Base-by-base conservation (phyloP, 1,139 yeast genomes). In the Pichia sp. region DNA sequence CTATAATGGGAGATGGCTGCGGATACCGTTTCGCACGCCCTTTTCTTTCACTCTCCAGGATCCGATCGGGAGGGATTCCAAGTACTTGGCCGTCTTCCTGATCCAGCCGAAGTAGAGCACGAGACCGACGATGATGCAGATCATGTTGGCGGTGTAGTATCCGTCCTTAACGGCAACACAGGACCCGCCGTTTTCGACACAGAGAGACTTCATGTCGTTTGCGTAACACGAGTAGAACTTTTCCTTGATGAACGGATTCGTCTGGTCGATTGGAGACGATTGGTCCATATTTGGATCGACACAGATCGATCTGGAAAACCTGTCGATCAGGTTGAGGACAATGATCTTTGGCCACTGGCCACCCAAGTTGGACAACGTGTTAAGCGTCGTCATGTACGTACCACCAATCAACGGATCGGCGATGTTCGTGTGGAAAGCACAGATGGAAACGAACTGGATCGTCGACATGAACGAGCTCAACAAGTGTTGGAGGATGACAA, bases 351-450 rank as follows among this genome's bases (percentile, higher is more conserved):
- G 99, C 99, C 99, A 94, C 24, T 95, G 94, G 5, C 99, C 99
- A 32, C 99, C 99, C 49, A 91, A 76, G 62, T 93, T 93, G 33
- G 95, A 83, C 44, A 93, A 72, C 0, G 99, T 93, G 67, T 94
- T 94, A 48, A 93, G 72, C 1, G 96, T 84, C 0, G 99, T 93
- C 98, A 94, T 93, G 66, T 93, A 93, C 0, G 99, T 94, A 1
- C 99, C 99, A 17, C 99, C 99, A 58, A 93, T 88, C 14, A 82
- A 68, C 0, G 99, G 98, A 65, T 93, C 99, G 2, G 99, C 96
- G 46, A 94, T 87, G 59, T 85, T 84, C 4, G 97, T 91, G 66
- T 91, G 97, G 72, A 93, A 94, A 0, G 98, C 96, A 62, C 91
- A 85, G 47, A 93, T 81, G 4, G 96, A 86, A 24, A 93, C 98